phyloP scores from a whole-genome alignment of 1,139 yeast genomes.

The Geotrichum histeridarum region DNA sequence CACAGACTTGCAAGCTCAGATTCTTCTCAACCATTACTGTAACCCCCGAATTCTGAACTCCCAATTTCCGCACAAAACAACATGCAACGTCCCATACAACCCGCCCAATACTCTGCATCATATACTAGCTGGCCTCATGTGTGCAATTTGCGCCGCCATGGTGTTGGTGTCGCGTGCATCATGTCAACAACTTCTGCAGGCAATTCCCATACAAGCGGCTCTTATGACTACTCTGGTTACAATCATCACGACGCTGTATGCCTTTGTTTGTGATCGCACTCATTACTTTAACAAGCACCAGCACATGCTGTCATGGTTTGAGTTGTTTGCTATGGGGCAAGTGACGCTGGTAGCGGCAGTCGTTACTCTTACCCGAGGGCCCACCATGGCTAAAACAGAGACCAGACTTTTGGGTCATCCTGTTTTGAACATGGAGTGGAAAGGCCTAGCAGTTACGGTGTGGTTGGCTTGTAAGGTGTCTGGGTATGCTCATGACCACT shows the following conservation, averaged over 20 bases:
- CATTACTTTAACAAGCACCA: not conserved
- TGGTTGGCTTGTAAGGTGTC: slow-evolving; percentile 1
- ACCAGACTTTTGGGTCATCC: not conserved
- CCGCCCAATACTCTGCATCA: not conserved
- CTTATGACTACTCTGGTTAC: too few relatives aligned
- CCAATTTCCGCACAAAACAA: slow-evolving; percentile 3
- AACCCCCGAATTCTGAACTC: slow-evolving; percentile 5
- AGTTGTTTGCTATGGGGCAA: not conserved
- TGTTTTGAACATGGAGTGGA: not conserved
- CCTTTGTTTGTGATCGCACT: slow-evolving; percentile 1
- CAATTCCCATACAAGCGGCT: too few relatives aligned
- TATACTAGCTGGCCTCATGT: too few relatives aligned
- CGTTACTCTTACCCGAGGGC: not conserved
- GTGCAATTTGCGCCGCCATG: too few relatives aligned
- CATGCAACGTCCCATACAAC: slow-evolving; percentile 14
- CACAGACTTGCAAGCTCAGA: slow-evolving; percentile 7
- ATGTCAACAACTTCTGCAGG: too few relatives aligned
- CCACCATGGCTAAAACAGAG: not conserved
- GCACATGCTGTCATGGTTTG: not conserved
- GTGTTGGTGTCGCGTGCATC: too few relatives aligned
- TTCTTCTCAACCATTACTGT: slow-evolving; percentile 18
- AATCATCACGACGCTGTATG: not conserved
- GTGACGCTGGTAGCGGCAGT: not conserved
- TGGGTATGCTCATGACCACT: not conserved
- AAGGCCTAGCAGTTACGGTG: not conserved